Conservation (phyloP, 2,329 filamentous ascomycete genomes). For the Xylaria sp. region DNA sequence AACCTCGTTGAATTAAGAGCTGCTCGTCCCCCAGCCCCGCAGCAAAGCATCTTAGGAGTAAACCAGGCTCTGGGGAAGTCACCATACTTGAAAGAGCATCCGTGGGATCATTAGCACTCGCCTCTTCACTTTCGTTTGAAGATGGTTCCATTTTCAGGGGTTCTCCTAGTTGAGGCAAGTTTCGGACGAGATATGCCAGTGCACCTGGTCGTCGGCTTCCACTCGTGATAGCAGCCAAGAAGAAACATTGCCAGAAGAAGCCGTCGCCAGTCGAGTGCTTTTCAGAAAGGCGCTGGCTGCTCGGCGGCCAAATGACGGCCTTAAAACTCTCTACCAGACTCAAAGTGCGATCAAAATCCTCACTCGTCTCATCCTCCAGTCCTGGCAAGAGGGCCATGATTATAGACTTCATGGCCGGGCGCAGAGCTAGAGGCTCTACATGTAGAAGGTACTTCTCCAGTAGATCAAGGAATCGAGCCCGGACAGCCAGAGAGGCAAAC, state of each 20-base stretch:
- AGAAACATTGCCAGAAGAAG: conserved; percentile 99
- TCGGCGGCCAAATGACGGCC: conserved; percentile 67
- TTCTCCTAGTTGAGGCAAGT: conserved; percentile 76
- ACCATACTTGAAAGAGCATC: conserved; percentile 72
- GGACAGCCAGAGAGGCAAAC: conserved; percentile 92
- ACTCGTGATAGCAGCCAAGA: conserved; percentile 91
- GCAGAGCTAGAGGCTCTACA: conserved; percentile 75
- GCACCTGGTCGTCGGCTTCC: conserved; percentile 85
- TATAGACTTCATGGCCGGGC: conserved; percentile 90
- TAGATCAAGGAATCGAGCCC: conserved; percentile 84
- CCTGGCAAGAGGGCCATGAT: conserved; percentile 91
- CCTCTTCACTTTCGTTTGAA: conserved; percentile 48
- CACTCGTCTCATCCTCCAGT: conserved; percentile 94
- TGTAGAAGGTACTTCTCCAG: conserved; percentile 83
- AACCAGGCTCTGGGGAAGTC: conserved; percentile 88
- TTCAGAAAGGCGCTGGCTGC: conserved; percentile 61
- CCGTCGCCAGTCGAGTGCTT: conserved; percentile 74
- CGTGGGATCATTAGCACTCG: conserved; percentile 59
- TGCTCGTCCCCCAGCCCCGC: conserved; percentile 90
- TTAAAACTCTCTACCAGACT: conserved; percentile 83
- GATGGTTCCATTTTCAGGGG: conserved; percentile 50
- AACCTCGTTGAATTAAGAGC: conserved; percentile 91
- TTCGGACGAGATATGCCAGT: conserved; percentile 84
- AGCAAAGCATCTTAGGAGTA: conserved; percentile 91
- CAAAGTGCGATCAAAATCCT: conserved; percentile 93